Base-by-base conservation (phyloP, 768 basidiomycete species). In the Kwoniella heveanensis region DNA sequence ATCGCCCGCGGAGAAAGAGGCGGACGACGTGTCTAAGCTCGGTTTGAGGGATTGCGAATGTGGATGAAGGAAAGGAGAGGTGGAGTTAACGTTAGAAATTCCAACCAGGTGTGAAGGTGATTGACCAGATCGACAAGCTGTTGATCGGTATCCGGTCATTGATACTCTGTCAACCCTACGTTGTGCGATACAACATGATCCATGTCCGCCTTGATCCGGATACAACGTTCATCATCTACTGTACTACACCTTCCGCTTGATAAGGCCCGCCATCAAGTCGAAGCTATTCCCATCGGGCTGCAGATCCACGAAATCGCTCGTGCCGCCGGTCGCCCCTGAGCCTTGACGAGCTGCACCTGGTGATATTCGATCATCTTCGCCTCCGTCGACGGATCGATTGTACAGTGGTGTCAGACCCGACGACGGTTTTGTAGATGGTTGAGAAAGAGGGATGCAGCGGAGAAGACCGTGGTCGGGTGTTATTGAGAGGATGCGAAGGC, bases 261-360 rank as follows among this genome's bases (percentile, higher is more conserved):
- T 94, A 78, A 95, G 77, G 30, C 92, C 91, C 36, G 87, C 85
- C 90, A 96, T 90, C 68, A 97, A 83, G 80, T 98, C 95, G 69
- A 98, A 98, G 72, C 91, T 91, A 77, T 99, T 99, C 54, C 93
- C 92, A 73, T 97, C 93, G 1, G 96, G 96, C 77, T 96, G 96
- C 21, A 99, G 80, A 79, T 99, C 93, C 56, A 97, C 88, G 74
- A 85, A 94, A 26, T 64, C 78, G 60, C 59, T 81, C 54, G 37
- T 61, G 29, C 69, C 49, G 71, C 44, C 75, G 77, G n/a, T n/a
- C n/a, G 74, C 36, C 9, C 17, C 48, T 24, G 46, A 17, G 22
- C 39, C 44, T 15, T 17, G 27, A 8, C 22, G 80, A 76, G 64
- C 74, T n/a, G 62, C 39, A 4, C 48, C 12, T 13, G 55, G 13